phyloP scores from a whole-genome alignment of 148 eudicot genomes.

The Rhododendron molle region DNA sequence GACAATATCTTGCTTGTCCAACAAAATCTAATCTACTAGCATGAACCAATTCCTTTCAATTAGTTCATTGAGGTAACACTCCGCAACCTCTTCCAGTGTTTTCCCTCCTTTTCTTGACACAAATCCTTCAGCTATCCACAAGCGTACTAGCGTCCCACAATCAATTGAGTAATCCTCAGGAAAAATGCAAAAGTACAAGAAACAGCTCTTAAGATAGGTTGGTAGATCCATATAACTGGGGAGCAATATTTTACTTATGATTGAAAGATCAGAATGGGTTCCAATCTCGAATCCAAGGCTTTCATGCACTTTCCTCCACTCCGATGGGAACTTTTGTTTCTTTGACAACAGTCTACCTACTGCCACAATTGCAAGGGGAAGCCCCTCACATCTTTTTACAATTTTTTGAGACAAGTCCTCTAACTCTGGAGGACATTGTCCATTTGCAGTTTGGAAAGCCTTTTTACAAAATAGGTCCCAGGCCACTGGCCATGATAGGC shows the following conservation, averaged over 20 bases:
- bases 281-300: neutral
- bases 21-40: neutral
- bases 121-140: neutral
- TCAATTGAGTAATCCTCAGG: neutral
- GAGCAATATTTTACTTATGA: neutral
- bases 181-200: slow-evolving; percentile 22
- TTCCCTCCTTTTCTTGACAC: neutral
- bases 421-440: slow-evolving; percentile 14
- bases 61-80: neutral
- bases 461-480: slow-evolving; percentile 13
- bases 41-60: too few relatives aligned
- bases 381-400: slow-evolving; percentile 34
- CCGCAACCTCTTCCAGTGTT: slow-evolving; percentile 15
- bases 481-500: neutral
- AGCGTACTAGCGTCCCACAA: neutral
- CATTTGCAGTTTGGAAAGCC: slow-evolving; percentile 10
- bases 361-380: slow-evolving; percentile 28
- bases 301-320: slow-evolving; percentile 26
- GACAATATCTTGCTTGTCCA: slow-evolving; percentile 15
- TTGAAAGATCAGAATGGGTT: neutral
- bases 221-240: slow-evolving; percentile 22
- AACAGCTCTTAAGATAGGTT: slow-evolving; percentile 19
- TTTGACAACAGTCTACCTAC: slow-evolving; percentile 7
- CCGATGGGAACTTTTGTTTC: neutral
- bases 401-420: slow-evolving; percentile 11